Conservation (phyloP, 306 rosid genomes). For the Elaeagnus macrophylla region DNA sequence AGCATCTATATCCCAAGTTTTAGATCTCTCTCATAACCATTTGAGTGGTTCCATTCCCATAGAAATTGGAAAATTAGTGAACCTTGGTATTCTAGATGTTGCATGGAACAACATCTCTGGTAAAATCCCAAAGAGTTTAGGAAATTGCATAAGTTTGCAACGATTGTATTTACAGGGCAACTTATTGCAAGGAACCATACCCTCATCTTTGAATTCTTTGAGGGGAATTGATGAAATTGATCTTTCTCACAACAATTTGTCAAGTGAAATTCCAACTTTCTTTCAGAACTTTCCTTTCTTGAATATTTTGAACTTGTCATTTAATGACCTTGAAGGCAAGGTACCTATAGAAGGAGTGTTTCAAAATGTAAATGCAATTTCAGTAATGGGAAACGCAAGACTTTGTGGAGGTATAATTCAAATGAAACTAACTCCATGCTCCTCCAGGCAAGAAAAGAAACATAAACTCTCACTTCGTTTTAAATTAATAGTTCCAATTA, state of each 20-base stretch:
- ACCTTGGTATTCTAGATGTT: constrained; percentile 5
- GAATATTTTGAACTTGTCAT: constrained; percentile 14
- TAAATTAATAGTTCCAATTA: constrained; percentile 1
- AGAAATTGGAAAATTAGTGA: constrained; percentile 4
- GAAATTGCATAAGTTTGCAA: constrained; percentile 12
- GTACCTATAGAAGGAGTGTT: constrained; percentile 20
- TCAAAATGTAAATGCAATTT: constrained; percentile 6
- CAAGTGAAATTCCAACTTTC: constrained; percentile 9
- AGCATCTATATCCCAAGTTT: constrained; percentile 2
- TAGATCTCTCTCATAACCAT: constrained; percentile 15
- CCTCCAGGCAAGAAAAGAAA: not conserved
- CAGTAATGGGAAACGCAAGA: constrained; percentile 8
- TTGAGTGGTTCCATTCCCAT: constrained; percentile 16
- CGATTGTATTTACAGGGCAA: constrained; percentile 9
- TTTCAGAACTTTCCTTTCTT: not conserved
- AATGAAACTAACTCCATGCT: constrained; percentile 13
- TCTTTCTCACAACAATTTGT: constrained; percentile 20
- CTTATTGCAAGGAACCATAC: constrained; percentile 20
- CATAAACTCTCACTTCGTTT: not conserved
- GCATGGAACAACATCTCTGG: constrained; percentile 18
- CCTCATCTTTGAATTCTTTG: constrained; percentile 8
- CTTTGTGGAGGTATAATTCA: constrained; percentile 19
- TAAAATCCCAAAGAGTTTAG: constrained; percentile 2
- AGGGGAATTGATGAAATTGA: constrained; percentile 10
- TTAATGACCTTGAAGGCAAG: constrained; percentile 18